Conservation (phyloP, 2,329 filamentous ascomycete genomes). For the Colletotrichum sp. region DNA sequence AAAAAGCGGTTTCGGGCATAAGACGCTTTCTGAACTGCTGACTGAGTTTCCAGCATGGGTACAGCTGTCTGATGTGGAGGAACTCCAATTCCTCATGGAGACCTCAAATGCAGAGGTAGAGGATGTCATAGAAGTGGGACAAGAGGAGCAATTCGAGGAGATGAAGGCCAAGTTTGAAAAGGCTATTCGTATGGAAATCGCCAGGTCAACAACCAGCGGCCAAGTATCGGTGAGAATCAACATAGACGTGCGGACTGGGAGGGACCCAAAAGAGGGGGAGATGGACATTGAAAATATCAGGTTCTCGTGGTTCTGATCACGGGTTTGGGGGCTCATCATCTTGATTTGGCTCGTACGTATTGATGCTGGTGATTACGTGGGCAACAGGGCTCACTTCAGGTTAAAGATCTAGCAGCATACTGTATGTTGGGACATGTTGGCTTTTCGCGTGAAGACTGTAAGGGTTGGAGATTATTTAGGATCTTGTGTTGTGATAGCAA, state of each 20-base stretch:
- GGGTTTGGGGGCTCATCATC: neutral
- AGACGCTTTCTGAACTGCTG: neutral
- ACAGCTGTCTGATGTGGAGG: neutral
- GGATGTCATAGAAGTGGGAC: neutral
- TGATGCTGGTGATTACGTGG: accelerated
- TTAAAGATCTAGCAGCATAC: neutral
- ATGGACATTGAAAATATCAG: neutral
- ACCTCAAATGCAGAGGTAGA: neutral
- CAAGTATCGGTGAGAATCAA: accelerated
- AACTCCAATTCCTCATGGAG: neutral
- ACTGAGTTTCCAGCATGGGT: neutral
- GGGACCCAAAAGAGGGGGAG: neutral
- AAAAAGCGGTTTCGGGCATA: neutral
- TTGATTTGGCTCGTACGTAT: neutral
- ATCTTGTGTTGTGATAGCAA: neutral
- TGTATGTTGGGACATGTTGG: neutral
- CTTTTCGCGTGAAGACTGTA: accelerated
- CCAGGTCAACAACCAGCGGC: neutral
- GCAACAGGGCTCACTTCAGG: neutral
- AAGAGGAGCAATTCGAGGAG: neutral
- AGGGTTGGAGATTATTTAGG: accelerated
- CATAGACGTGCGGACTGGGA: neutral
- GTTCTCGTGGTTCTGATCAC: neutral
- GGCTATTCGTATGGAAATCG: neutral
- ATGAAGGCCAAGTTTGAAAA: neutral